Percentiles rank a stretch among this genome's conserved stretches.
phyloP scores from a whole-genome alignment of 2,329 filamentous ascomycete genomes.

The Pseudopithomyces chartarum region DNA sequence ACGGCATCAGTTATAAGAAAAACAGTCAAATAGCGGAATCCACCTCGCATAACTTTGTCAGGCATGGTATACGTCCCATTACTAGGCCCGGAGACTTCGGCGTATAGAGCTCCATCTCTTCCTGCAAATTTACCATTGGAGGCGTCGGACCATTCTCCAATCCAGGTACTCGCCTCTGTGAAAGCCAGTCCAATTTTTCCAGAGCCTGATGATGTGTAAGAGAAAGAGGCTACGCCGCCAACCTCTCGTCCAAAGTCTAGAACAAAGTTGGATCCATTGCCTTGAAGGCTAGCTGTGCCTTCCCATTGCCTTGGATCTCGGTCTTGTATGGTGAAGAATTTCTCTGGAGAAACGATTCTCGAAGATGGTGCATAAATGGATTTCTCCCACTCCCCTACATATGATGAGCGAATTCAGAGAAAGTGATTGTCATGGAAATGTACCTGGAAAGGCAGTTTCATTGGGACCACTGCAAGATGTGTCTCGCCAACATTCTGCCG shows the following conservation, averaged over 20 bases:
- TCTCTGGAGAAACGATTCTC: slow-evolving; percentile 55
- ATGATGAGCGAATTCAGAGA: not conserved
- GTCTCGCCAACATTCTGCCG: slow-evolving; percentile 58
- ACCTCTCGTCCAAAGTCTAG: slow-evolving; percentile 66
- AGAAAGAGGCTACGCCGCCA: slow-evolving; percentile 60
- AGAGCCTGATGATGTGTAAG: slow-evolving; percentile 51
- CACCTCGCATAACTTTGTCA: slow-evolving; percentile 53
- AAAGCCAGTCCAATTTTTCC: slow-evolving; percentile 48
- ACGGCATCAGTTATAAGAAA: slow-evolving; percentile 48
- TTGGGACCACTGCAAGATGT: slow-evolving; percentile 58
- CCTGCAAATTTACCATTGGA: slow-evolving; percentile 48
- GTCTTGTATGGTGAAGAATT: slow-evolving; percentile 46
- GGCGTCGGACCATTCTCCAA: slow-evolving; percentile 51
- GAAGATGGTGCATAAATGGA: slow-evolving; percentile 62
- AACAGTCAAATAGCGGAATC: slow-evolving; percentile 59
- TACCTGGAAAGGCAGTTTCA: slow-evolving; percentile 54
- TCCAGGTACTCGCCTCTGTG: slow-evolving; percentile 49
- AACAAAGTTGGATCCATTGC: slow-evolving; percentile 59
- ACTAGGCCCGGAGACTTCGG: slow-evolving; percentile 43
- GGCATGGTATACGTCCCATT: slow-evolving; percentile 51
- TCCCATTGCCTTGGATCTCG: slow-evolving; percentile 36
- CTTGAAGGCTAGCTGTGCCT: slow-evolving; percentile 36
- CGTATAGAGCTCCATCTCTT: slow-evolving; percentile 53
- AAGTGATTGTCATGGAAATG: not conserved
- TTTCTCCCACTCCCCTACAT: slow-evolving; percentile 59